Percentiles rank a stretch among this genome's conserved stretches.
These are phyloP conservation scores for Salvia sclarea DNA, from an alignment of 305 asterid species.

Conservation along the genomic window DNA sequence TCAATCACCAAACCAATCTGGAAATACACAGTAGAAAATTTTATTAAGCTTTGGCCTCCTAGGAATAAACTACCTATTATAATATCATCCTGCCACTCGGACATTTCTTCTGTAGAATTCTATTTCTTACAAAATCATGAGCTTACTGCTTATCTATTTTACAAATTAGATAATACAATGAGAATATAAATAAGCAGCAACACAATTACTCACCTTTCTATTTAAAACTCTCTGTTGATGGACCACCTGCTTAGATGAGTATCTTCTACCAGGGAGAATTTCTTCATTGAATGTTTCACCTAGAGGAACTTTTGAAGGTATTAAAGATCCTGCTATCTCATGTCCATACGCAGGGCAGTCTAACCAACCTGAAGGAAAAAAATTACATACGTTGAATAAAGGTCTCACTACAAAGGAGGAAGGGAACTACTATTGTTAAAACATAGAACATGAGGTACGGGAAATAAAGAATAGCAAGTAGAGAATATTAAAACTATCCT, in stretches of 20 bases:
- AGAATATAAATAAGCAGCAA: conserved; percentile 11
- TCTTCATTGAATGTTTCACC: conserved; percentile 77
- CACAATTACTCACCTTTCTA: conserved; percentile 56
- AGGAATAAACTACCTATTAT: conserved; percentile 6
- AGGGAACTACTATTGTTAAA: not conserved
- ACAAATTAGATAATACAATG: conserved; percentile 11
- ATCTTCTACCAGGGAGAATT: conserved; percentile 84
- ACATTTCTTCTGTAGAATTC: not conserved
- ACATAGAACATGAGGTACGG: not conserved
- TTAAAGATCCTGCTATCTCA: conserved; percentile 58
- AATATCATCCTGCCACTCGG: not conserved
- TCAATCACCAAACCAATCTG: conserved; percentile 99
- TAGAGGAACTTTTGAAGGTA: conserved; percentile 97
- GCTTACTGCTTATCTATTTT: conserved; percentile 11
- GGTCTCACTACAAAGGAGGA: conserved; percentile 7
- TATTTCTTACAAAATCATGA: not conserved
- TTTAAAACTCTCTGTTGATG: conserved; percentile 72
- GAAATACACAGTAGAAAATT: conserved; percentile 37
- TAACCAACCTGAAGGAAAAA: conserved; percentile 77
- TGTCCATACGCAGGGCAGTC: conserved; percentile 87
- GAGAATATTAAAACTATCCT: not conserved
- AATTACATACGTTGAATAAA: conserved; percentile 8
- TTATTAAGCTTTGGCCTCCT: conserved; percentile 30
- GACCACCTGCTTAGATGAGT: conserved; percentile 87
- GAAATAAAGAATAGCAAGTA: not conserved